Base-by-base conservation (phyloP, 73 alveolate species). In the Durusdinium trenchii region DNA sequence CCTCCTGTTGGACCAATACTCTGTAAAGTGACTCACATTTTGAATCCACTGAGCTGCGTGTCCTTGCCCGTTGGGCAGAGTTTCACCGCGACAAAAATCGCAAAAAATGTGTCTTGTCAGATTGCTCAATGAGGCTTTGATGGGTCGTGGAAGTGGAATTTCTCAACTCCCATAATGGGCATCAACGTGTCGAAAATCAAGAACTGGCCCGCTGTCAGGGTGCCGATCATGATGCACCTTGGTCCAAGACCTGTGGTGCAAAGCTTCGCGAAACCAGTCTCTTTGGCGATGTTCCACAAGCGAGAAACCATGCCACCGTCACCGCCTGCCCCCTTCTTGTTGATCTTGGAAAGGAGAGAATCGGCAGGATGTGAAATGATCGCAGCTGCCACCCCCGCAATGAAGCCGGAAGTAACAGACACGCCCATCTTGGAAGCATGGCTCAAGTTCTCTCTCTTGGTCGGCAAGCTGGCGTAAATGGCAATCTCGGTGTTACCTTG, bases 231-330 rank as follows among this genome's bases (percentile, higher is more conserved):
- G 47, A 75, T 78, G 81, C 99, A 93, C 99, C 99, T 93, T 84
- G 82, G 99, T n/a, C 97, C 97, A 54, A 93, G 99, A 14, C 99
- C 99, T 38, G 99, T 93, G 50, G 99, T 93, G 99, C 99, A 93
- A 42, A 93, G 99, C 92, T 93, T 90, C 96, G 67, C 76, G 71
- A 90, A 90, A 35, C 96, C 96, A 6, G 76, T 90, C 86, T 90
- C 96, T 40, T 46, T 45, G 18, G 96, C 96, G 40, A 90, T 90
- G 69, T 67, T 61, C 43, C 42, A 48, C 42, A 90, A 73, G 75
- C 96, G 86, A 38, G 87, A 48, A 16, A 67, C 50, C 86, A 67
- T 90, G 69, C 96, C 71, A 54, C 96, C 96, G 20, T 61, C 86
- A 36, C 96, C 96, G 32, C 96, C 95, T n/a, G 95, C 95, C 32